Conservation (phyloP, 208 protist species). For the Trypanosoma cruzi region DNA sequence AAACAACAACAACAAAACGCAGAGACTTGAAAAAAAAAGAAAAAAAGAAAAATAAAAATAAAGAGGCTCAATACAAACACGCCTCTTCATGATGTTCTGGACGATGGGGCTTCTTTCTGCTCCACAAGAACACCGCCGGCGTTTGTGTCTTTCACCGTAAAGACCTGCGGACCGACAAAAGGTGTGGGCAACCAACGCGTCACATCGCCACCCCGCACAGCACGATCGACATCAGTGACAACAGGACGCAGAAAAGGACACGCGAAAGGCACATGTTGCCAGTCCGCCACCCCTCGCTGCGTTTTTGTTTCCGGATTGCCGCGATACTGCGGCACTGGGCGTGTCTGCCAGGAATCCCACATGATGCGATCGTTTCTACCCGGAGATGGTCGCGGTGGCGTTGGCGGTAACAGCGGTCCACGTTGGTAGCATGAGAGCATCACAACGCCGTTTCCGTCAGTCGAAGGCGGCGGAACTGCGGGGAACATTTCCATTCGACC, state of each 20-base stretch:
- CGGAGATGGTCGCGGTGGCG: slow-evolving; percentile 42
- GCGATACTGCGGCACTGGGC: slow-evolving; percentile 28
- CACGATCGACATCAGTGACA: slow-evolving; percentile 18
- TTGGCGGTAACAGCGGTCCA: slow-evolving; percentile 44
- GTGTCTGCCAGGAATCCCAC: slow-evolving; percentile 55
- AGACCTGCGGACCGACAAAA: slow-evolving; percentile 20
- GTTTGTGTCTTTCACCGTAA: slow-evolving; percentile 12
- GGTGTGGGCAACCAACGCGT: slow-evolving; percentile 20
- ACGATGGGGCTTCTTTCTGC: slow-evolving; percentile 4
- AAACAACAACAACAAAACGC: not conserved
- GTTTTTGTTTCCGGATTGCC: not conserved
- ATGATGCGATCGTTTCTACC: slow-evolving; percentile 34
- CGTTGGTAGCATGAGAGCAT: slow-evolving; percentile 13
- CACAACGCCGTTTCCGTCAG: not conserved
- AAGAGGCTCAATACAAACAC: not conserved
- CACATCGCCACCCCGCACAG: slow-evolving; percentile 1
- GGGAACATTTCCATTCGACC: slow-evolving; percentile 44
- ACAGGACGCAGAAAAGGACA: slow-evolving; percentile 23
- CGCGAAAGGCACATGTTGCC: slow-evolving; percentile 24
- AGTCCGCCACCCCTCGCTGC: not conserved
- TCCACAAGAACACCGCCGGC: slow-evolving; percentile 3
- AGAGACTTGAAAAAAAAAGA: not conserved
- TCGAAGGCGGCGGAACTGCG: slow-evolving; percentile 19
- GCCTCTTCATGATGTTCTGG: not conserved
- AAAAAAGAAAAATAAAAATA: slow-evolving; percentile 20